A percentile compares a stretch with the other conserved stretches of the same genome.
Evolutionary conservation across 306 rosid genomes (phyloP).

Genomic region (Mimosa bimucronata): DNA sequence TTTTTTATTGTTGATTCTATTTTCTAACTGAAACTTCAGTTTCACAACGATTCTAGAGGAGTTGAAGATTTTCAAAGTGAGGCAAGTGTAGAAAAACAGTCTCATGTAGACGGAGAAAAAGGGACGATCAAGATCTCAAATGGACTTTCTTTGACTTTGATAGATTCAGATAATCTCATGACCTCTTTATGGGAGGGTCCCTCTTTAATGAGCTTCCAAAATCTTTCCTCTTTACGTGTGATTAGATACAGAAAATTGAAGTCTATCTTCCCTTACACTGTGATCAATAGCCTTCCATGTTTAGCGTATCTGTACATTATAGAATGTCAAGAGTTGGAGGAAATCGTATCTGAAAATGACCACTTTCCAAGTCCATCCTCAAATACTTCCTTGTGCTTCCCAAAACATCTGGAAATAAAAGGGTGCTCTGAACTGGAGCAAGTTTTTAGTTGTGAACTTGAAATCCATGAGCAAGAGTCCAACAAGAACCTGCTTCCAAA

Average conservation of each 20-base stretch:
- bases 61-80: not conserved
- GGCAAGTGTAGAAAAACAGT: not conserved
- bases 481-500: not conserved
- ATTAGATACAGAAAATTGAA: not conserved
- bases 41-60: not conserved
- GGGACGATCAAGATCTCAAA: not conserved
- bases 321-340: not conserved
- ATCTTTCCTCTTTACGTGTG: not conserved
- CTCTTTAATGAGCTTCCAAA: not conserved
- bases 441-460: not conserved
- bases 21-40: not conserved
- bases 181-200: not conserved
- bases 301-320: not conserved
- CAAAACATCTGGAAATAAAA: not conserved
- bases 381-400: not conserved
- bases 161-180: too few relatives aligned
- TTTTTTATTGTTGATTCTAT: not conserved
- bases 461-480: not conserved
- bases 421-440: not conserved
- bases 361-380: not conserved
- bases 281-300: not conserved
- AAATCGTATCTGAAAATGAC: not conserved
- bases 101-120: not conserved
- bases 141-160: not conserved
- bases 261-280: not conserved